These are phyloP conservation scores for Ogataea hybrid DNA, from an alignment of 1,139 yeast species.

Conservation along the genomic window DNA sequence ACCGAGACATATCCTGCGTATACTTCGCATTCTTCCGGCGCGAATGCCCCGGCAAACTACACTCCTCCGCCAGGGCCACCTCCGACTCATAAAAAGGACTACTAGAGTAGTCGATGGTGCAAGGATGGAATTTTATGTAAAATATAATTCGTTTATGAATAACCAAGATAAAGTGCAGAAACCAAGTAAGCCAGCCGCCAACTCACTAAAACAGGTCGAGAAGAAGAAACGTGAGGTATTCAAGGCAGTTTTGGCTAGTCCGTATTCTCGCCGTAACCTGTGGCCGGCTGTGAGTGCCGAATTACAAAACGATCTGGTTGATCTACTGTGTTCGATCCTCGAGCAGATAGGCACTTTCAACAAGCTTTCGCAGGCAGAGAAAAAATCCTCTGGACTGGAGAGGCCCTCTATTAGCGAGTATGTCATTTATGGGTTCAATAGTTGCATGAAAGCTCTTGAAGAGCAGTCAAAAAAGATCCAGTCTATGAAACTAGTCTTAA, in stretches of 20 bases:
- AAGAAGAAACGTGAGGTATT: slow-evolving; percentile 50
- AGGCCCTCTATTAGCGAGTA: slow-evolving; percentile 33
- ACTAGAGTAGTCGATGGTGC: slow-evolving; percentile 2
- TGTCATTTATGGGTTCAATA: slow-evolving; percentile 52
- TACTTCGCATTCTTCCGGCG: background rate
- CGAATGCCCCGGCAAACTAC: slow-evolving; percentile 12
- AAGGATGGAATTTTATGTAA: slow-evolving; percentile 1
- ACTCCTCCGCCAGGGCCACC: slow-evolving; percentile 29
- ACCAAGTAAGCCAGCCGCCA: slow-evolving; percentile 1
- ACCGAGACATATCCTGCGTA: slow-evolving; percentile 14
- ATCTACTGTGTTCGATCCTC: slow-evolving; percentile 39
- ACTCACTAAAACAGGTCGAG: slow-evolving; percentile 37
- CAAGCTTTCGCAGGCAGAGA: slow-evolving; percentile 21
- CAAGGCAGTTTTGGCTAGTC: slow-evolving; percentile 61
- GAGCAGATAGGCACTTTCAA: slow-evolving; percentile 39
- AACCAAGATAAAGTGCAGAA: slow-evolving; percentile 5
- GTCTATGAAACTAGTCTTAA: slow-evolving; percentile 13
- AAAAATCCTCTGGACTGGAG: slow-evolving; percentile 4
- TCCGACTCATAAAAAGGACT: slow-evolving; percentile 18
- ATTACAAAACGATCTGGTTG: slow-evolving; percentile 39
- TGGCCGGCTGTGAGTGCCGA: slow-evolving; percentile 53
- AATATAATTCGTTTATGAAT: slow-evolving; percentile 3
- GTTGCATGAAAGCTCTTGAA: slow-evolving; percentile 50
- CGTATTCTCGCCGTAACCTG: slow-evolving; percentile 46
- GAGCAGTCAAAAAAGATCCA: slow-evolving; percentile 38